A percentile compares a stretch with the other conserved stretches of the same genome.
These are phyloP conservation scores for Nigrospora osmanthi DNA, from an alignment of 2,329 filamentous ascomycete genomes.

Conservation along the genomic window DNA sequence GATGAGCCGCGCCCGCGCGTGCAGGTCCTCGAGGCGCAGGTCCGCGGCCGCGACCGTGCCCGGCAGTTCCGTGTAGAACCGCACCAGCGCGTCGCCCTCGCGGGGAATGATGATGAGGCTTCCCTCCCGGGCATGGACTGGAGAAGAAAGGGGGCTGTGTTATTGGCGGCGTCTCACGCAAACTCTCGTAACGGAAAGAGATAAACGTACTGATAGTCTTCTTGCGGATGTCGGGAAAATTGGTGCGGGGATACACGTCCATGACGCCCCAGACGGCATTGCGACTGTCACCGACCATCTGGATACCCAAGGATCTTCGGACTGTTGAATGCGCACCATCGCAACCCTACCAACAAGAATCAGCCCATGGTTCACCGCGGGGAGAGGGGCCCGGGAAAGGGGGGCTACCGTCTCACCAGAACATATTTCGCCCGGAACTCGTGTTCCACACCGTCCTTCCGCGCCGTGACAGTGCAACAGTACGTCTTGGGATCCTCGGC, in stretches of 20 bases:
- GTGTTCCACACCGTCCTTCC: slow-evolving; percentile 29
- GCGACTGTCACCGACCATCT: slow-evolving; percentile 40
- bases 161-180: too few relatives aligned
- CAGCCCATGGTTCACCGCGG: neutral
- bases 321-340: slow-evolving; percentile 45
- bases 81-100: slow-evolving; percentile 47
- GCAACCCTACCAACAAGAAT: slow-evolving; percentile 20
- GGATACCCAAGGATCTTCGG: slow-evolving; percentile 40
- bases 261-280: slow-evolving; percentile 27
- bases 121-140: slow-evolving; percentile 42
- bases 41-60: slow-evolving; percentile 37
- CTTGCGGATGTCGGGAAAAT: slow-evolving; percentile 56
- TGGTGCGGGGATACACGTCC: slow-evolving; percentile 45
- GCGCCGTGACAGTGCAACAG: slow-evolving; percentile 33
- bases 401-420: slow-evolving; percentile 29
- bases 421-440: slow-evolving; percentile 40
- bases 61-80: slow-evolving; percentile 56
- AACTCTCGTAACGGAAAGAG: too few relatives aligned
- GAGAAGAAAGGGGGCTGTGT: too few relatives aligned
- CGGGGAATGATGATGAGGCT: slow-evolving; percentile 55
- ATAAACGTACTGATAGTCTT: slow-evolving; percentile 28
- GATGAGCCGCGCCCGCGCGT: slow-evolving; percentile 41
- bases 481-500: slow-evolving; percentile 28
- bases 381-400: neutral
- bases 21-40: slow-evolving; percentile 45